These are phyloP conservation scores for Odontarrhena argentea DNA, from an alignment of 345 rosid genomes.

Conservation along the genomic window DNA sequence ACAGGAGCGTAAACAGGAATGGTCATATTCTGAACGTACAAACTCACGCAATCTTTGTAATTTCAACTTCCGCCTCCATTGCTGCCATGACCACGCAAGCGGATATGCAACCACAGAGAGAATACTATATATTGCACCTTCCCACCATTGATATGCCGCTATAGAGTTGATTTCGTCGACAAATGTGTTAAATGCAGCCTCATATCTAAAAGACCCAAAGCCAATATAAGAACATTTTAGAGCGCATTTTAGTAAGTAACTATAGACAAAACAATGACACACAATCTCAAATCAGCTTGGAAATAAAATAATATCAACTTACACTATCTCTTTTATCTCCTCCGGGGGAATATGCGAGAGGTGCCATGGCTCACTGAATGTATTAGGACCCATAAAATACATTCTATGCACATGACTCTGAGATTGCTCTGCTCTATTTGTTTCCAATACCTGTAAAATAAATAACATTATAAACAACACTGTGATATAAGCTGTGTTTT, in stretches of 20 bases:
- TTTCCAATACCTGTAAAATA: conserved; percentile 81
- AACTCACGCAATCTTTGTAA: conserved; percentile 91
- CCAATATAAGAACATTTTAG: conserved; percentile 29
- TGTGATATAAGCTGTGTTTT: neutral
- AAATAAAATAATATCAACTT: conserved; percentile 38
- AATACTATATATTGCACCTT: conserved; percentile 88
- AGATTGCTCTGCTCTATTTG: conserved; percentile 96
- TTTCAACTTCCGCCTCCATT: conserved; percentile 83
- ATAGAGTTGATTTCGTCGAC: conserved; percentile 96
- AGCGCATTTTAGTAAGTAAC: conserved; percentile 10
- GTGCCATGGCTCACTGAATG: conserved; percentile 97
- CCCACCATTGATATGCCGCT: conserved; percentile 99
- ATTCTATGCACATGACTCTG: conserved; percentile 95
- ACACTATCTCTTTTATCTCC: conserved; percentile 96
- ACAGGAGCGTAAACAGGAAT: conserved; percentile 96
- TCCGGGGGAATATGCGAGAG: conserved; percentile 95
- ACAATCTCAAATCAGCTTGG: conserved; percentile 31
- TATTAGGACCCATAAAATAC: conserved; percentile 97
- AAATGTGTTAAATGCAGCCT: conserved; percentile 90
- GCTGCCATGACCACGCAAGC: conserved; percentile 99
- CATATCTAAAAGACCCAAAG: conserved; percentile 64
- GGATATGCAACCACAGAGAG: conserved; percentile 82
- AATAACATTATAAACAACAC: conserved; percentile 28
- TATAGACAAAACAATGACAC: conserved; percentile 27
- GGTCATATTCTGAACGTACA: conserved; percentile 98